These are phyloP conservation scores for Copromyces sp. DNA, from an alignment of 495 filamentous ascomycete genomes.

Conservation along the genomic window DNA sequence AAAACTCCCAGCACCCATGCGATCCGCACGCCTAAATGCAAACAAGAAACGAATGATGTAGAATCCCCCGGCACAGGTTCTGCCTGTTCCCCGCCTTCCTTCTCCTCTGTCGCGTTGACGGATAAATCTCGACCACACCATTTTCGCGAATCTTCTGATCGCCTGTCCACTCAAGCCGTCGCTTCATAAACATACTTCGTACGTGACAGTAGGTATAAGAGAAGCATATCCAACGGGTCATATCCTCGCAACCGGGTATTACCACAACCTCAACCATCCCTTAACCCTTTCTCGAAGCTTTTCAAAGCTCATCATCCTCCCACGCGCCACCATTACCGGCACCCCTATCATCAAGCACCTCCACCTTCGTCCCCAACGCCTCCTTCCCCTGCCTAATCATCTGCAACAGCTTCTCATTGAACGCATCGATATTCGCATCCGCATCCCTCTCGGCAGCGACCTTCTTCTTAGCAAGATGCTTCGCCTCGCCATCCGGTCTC, in stretches of 20 bases:
- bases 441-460: constrained; percentile 64
- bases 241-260: background rate
- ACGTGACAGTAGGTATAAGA: background rate
- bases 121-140: background rate
- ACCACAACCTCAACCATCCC: background rate
- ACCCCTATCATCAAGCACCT: constrained; percentile 53
- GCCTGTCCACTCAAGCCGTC: background rate
- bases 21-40: background rate
- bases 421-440: constrained; percentile 63
- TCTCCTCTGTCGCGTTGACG: background rate
- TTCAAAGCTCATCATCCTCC: constrained; percentile 28
- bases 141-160: background rate
- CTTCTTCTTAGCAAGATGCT: constrained; percentile 53
- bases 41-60: background rate
- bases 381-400: constrained; percentile 87
- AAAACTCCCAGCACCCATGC: background rate
- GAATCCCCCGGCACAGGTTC: background rate
- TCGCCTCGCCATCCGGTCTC: constrained; percentile 49
- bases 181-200: background rate
- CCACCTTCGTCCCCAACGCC: constrained; percentile 69
- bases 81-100: background rate
- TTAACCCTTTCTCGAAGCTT: background rate
- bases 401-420: constrained; percentile 66
- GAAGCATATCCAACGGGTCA: background rate
- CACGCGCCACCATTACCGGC: constrained; percentile 13